Percentiles rank a stretch among this genome's conserved stretches.
phyloP scores from a whole-genome alignment of 257 asterid genomes.

The Solanum medicagineum region DNA sequence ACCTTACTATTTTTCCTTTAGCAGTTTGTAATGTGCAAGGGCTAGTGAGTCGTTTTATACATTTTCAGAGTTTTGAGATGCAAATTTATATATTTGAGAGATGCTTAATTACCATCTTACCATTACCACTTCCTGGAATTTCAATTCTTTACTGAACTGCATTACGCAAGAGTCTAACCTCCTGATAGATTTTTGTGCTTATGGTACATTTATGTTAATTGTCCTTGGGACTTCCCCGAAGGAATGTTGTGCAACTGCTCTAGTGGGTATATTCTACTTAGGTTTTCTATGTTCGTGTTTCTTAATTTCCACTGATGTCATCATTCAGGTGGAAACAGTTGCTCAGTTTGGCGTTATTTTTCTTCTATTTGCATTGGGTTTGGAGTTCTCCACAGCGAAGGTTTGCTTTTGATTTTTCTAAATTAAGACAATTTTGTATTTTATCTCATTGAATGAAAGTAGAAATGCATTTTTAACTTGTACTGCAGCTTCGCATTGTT shows the following conservation, averaged over 20 bases:
- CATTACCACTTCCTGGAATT: neutral
- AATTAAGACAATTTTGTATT: neutral
- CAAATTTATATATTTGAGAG: neutral
- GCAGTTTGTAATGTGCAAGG: neutral
- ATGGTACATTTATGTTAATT: neutral
- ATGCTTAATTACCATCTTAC: neutral
- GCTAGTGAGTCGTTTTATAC: neutral
- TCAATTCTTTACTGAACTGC: neutral
- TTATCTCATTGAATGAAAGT: neutral
- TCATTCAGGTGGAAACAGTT: conserved; percentile 74
- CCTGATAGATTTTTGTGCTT: neutral
- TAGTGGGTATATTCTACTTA: neutral
- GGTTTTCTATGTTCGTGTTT: neutral
- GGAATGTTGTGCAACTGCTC: neutral
- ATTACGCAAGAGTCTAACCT: neutral
- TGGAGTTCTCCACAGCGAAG: conserved; percentile 82
- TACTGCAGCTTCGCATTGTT: conserved; percentile 67
- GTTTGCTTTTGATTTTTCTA: conserved; percentile 18
- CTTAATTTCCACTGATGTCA: conserved; percentile 1
- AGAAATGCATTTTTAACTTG: neutral
- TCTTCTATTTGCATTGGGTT: conserved; percentile 80
- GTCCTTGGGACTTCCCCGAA: neutral
- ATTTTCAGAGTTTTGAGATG: neutral
- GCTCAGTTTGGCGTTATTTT: conserved; percentile 88
- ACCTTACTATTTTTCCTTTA: neutral